Evolutionary conservation across 192 early-diverging fungal genomes (phyloP).

Genomic region (Backusella liffmaniae): DNA sequence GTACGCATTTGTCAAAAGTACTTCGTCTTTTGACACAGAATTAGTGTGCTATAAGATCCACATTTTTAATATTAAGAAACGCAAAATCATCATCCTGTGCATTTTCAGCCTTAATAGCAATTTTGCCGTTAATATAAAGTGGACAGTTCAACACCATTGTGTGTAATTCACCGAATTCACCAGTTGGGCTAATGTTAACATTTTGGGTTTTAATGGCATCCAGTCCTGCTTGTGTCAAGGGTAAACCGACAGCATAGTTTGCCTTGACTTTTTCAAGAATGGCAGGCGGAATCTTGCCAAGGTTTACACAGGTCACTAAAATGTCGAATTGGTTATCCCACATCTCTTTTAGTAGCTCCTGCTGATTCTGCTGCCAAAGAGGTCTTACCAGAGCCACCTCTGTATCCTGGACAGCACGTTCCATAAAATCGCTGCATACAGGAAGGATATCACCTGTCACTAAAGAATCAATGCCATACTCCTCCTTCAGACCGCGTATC

Average conservation of each 20-base stretch:
- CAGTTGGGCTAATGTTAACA: conserved; percentile 52
- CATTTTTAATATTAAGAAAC: neutral
- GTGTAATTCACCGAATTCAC: conserved; percentile 72
- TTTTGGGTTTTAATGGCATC: conserved; percentile 30
- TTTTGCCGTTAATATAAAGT: conserved; percentile 23
- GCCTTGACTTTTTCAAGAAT: neutral
- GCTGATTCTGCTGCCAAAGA: conserved; percentile 51
- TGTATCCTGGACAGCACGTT: conserved; percentile 46
- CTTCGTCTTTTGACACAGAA: neutral
- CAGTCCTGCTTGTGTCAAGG: conserved; percentile 39
- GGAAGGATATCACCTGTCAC: conserved; percentile 64
- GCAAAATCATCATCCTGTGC: neutral
- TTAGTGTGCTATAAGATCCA: neutral
- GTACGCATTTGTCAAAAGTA: neutral
- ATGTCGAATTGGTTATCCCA: conserved; percentile 24
- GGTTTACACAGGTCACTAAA: conserved; percentile 32
- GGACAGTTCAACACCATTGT: conserved; percentile 67
- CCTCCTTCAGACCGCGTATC: conserved; percentile 38
- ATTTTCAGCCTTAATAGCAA: neutral
- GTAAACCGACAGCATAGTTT: conserved; percentile 44
- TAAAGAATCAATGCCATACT: conserved; percentile 45
- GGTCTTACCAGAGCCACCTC: conserved; percentile 50
- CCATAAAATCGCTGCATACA: conserved; percentile 63
- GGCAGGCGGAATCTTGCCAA: neutral
- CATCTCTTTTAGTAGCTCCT: conserved; percentile 45